Conservation (phyloP, 2,329 filamentous ascomycete genomes). For the Gnomoniopsis smithogilvyi region DNA sequence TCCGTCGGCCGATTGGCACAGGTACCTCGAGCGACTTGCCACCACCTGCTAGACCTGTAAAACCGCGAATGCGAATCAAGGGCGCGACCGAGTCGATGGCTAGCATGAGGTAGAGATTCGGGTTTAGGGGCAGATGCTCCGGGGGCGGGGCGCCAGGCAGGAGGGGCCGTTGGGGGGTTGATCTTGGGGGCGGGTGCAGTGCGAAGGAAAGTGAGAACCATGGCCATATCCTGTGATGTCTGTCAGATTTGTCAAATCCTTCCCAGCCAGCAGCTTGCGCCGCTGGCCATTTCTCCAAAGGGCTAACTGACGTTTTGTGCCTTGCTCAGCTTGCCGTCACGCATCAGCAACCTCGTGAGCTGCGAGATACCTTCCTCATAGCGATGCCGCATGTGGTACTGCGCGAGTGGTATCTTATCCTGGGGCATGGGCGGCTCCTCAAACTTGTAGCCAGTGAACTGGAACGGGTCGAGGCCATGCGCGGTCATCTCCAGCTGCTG, state of each 20-base stretch:
- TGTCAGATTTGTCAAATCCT: slow-evolving; percentile 12
- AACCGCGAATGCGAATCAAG: slow-evolving; percentile 72
- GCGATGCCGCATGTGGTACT: slow-evolving; percentile 68
- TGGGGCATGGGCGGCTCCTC: slow-evolving; percentile 66
- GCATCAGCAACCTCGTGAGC: slow-evolving; percentile 88
- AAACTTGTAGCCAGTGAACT: slow-evolving; percentile 68
- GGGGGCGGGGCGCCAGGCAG: slow-evolving; percentile 75
- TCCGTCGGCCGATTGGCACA: slow-evolving; percentile 68
- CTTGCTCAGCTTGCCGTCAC: slow-evolving; percentile 80
- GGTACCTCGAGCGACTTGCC: slow-evolving; percentile 82
- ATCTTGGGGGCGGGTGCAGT: slow-evolving; percentile 76
- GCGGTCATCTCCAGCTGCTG: slow-evolving; percentile 31
- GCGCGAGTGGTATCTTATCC: slow-evolving; percentile 37
- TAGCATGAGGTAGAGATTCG: slow-evolving; percentile 81
- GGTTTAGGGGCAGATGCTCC: slow-evolving; percentile 80
- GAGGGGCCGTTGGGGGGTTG: slow-evolving; percentile 67
- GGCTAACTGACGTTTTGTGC: slow-evolving; percentile 75
- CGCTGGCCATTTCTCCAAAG: not conserved
- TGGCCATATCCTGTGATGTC: slow-evolving; percentile 69
- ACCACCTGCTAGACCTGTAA: slow-evolving; percentile 80
- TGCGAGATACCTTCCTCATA: slow-evolving; percentile 85
- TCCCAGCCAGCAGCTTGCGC: not conserved
- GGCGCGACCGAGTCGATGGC: slow-evolving; percentile 93
- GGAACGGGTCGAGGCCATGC: slow-evolving; percentile 29
- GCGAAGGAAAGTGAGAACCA: slow-evolving; percentile 80